A percentile compares a stretch with the other conserved stretches of the same genome.
These are phyloP conservation scores for Beauveria caledonica DNA, from an alignment of 2,329 filamentous ascomycete genomes.

Conservation along the genomic window DNA sequence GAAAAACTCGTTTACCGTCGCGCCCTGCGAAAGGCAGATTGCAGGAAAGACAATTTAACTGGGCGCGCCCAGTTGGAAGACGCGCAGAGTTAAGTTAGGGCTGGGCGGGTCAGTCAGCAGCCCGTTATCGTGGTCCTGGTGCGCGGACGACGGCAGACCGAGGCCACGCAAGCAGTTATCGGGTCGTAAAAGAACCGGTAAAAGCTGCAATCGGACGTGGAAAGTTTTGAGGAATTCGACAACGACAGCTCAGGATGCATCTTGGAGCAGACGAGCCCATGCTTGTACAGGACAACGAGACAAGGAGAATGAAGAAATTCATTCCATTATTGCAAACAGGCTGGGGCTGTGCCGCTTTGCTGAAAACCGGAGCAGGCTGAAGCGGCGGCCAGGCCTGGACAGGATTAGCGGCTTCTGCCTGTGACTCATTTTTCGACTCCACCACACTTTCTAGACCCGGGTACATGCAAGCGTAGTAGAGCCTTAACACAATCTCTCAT, in stretches of 20 bases:
- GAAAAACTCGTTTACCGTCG: background rate
- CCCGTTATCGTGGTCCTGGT: background rate
- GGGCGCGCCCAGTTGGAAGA: background rate
- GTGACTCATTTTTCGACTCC: slow-evolving; percentile 11
- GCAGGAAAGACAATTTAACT: background rate
- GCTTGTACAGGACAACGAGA: background rate
- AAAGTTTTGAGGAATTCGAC: background rate
- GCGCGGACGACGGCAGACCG: background rate
- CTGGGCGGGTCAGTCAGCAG: slow-evolving; percentile 8
- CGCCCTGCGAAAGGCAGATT: background rate
- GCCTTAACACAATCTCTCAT: background rate
- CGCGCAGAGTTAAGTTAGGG: slow-evolving; percentile 7
- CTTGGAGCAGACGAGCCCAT: background rate
- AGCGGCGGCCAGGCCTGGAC: slow-evolving; percentile 7
- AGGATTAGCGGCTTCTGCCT: background rate
- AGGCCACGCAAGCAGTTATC: background rate
- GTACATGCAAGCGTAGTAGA: background rate
- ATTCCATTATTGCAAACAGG: background rate
- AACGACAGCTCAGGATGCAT: background rate
- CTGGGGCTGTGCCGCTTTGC: slow-evolving; percentile 1
- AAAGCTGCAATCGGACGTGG: background rate
- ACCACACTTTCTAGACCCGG: background rate
- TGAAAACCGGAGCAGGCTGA: background rate
- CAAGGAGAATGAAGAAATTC: background rate
- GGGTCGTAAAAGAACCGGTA: background rate